Percentiles rank a stretch among this genome's conserved stretches.
phyloP scores from a whole-genome alignment of 352 stramenopile genomes.

The Globisporangium recalcitrans region DNA sequence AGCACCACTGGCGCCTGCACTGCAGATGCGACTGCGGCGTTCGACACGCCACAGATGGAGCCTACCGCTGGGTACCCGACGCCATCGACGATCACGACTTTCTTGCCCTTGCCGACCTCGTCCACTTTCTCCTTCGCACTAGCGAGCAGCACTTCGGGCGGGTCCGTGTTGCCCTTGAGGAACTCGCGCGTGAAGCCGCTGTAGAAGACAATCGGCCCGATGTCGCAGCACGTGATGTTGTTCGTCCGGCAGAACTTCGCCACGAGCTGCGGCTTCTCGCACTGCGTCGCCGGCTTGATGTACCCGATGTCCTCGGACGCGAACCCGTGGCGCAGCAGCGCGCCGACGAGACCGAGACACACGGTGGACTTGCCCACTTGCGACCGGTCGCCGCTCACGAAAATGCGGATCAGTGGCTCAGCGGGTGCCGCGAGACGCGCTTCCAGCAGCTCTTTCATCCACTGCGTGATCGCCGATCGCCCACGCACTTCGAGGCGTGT shows the following conservation, averaged over 20 bases:
- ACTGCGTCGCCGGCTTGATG: constrained; percentile 98
- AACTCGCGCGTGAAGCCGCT: constrained; percentile 96
- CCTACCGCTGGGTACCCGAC: constrained; percentile 94
- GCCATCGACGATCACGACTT: constrained; percentile 94
- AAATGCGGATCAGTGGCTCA: constrained; percentile 40
- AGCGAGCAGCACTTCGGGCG: constrained; percentile 74
- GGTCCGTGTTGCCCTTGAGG: constrained; percentile 88
- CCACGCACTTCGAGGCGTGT: constrained; percentile 13
- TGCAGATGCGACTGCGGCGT: constrained; percentile 56
- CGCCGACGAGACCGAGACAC: constrained; percentile 92
- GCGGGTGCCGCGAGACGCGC: constrained; percentile 13
- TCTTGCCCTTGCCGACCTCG: constrained; percentile 81
- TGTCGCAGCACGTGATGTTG: constrained; percentile 83
- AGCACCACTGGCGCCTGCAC: constrained; percentile 87
- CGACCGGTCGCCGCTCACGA: constrained; percentile 72
- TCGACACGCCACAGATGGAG: constrained; percentile 78
- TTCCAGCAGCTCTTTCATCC: constrained; percentile 35
- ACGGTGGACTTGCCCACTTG: constrained; percentile 96
- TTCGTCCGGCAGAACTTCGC: constrained; percentile 89
- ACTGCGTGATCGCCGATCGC: constrained; percentile 23
- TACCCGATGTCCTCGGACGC: constrained; percentile 87
- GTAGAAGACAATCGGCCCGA: constrained; percentile 96
- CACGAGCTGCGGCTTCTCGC: constrained; percentile 93
- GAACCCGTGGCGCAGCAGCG: constrained; percentile 75
- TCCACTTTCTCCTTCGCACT: constrained; percentile 86